Conservation (phyloP, 2,329 filamentous ascomycete species). For the Ceratocystis cacaofunesta region DNA sequence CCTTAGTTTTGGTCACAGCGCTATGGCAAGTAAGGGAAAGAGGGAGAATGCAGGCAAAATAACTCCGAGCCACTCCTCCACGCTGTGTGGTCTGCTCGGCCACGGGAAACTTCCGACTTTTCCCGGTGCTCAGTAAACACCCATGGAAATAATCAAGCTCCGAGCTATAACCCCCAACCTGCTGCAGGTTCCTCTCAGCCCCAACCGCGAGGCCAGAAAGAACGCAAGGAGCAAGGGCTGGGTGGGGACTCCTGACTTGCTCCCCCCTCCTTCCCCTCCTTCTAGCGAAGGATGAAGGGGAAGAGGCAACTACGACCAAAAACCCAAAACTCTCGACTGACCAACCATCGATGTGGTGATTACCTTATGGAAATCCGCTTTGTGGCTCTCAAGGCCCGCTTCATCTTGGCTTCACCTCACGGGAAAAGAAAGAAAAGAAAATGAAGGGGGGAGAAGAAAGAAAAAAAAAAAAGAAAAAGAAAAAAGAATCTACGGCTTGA, state of each 20-base stretch:
- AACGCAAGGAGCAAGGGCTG: not conserved
- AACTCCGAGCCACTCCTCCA: not conserved
- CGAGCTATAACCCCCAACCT: not conserved
- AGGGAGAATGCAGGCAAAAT: not conserved
- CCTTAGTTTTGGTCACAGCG: not conserved
- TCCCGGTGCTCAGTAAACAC: not conserved
- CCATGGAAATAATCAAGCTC: not conserved
- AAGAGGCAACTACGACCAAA: not conserved
- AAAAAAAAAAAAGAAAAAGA: not conserved
- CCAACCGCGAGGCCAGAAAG: slow-evolving; percentile 1
- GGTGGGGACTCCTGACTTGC: not conserved
- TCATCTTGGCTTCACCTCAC: not conserved
- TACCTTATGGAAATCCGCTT: slow-evolving; percentile 1
- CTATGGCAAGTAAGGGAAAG: not conserved
- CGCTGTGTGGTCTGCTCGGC: not conserved
- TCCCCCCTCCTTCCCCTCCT: not conserved
- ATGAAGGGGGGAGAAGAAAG: not conserved
- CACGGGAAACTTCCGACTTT: not conserved
- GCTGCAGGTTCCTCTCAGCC: not conserved
- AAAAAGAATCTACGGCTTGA: not conserved
- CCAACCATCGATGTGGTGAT: slow-evolving; percentile 1
- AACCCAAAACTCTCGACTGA: not conserved
- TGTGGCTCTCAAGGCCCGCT: not conserved
- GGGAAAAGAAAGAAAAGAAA: too few relatives aligned
- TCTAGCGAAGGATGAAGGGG: not conserved